These are phyloP conservation scores for Cryphonectria naterciae DNA, from an alignment of 2,329 filamentous ascomycete species.

Conservation along the genomic window DNA sequence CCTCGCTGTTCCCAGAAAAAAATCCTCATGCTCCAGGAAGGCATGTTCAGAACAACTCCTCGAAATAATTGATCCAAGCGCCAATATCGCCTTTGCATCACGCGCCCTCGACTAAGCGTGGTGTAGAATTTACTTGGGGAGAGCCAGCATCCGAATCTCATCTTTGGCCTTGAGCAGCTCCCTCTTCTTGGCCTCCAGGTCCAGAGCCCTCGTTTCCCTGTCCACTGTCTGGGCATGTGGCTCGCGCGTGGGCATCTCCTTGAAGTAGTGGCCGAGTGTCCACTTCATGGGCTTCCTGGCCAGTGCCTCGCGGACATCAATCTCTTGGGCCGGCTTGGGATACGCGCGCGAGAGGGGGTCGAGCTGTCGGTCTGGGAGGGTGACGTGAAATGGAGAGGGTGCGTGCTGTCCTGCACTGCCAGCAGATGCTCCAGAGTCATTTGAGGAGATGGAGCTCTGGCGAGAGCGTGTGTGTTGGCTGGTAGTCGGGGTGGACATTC, in stretches of 20 bases:
- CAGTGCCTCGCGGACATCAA: slow-evolving; percentile 49
- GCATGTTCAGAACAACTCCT: neutral
- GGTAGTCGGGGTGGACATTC: neutral
- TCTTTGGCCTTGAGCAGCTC: slow-evolving; percentile 48
- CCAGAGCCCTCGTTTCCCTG: slow-evolving; percentile 42
- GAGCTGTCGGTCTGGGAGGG: slow-evolving; percentile 13
- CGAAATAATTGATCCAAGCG: neutral
- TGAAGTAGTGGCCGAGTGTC: slow-evolving; percentile 45
- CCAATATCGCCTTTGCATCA: neutral
- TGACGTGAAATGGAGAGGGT: slow-evolving; percentile 2
- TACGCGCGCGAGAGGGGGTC: slow-evolving; percentile 45
- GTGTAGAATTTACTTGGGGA: slow-evolving; percentile 5
- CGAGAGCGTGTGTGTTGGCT: slow-evolving; percentile 1
- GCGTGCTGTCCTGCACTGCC: slow-evolving; percentile 18
- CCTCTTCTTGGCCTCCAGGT: slow-evolving; percentile 53
- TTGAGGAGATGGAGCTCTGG: slow-evolving; percentile 30
- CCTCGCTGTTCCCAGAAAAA: slow-evolving; percentile 3
- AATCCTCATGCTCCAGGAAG: neutral
- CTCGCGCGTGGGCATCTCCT: slow-evolving; percentile 35
- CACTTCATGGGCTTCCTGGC: slow-evolving; percentile 44
- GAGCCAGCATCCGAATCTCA: slow-evolving; percentile 28
- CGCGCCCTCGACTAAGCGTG: neutral
- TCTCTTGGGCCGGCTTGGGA: slow-evolving; percentile 45
- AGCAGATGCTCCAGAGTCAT: slow-evolving; percentile 21
- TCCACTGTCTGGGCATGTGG: slow-evolving; percentile 34